phyloP scores from a whole-genome alignment of 1,284 basidiomycete species.

The Ustilago crameri region DNA sequence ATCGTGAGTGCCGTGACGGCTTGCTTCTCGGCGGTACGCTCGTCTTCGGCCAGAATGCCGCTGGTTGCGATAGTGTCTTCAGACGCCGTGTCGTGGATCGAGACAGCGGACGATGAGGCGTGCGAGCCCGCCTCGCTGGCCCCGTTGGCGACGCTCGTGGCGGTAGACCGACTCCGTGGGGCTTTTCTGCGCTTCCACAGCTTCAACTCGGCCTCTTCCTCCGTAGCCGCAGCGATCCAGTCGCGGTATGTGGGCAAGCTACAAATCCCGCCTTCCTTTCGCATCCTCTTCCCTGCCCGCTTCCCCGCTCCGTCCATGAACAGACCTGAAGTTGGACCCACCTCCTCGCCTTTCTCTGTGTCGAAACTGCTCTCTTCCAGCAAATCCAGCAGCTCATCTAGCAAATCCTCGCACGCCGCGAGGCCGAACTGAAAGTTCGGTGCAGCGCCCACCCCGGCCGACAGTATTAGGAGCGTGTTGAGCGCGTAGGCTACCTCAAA shows the following conservation, averaged over 20 bases:
- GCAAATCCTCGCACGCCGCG: conserved; percentile 79
- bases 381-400: conserved; percentile 87
- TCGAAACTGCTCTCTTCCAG: conserved; percentile 83
- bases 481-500: conserved; percentile 88
- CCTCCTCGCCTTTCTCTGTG: conserved; percentile 69
- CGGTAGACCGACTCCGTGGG: conserved; percentile 26
- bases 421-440: conserved; percentile 77
- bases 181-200: conserved; percentile 45
- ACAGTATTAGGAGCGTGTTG: conserved; percentile 86
- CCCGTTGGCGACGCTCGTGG: conserved; percentile 21
- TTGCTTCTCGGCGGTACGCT: conserved; percentile 44
- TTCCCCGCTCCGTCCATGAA: conserved; percentile 1
- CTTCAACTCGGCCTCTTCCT: conserved; percentile 60
- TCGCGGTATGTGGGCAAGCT: conserved; percentile 53
- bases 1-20: conserved; percentile 78
- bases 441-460: conserved; percentile 73
- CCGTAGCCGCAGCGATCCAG: conserved; percentile 56
- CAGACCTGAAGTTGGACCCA: neutral
- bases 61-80: conserved; percentile 34
- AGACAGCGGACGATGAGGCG: conserved; percentile 11
- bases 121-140: conserved; percentile 18
- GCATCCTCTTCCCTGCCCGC: conserved; percentile 17
- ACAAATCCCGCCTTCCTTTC: conserved; percentile 46
- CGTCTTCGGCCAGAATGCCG: conserved; percentile 39
- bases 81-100: conserved; percentile 2